A percentile compares a stretch with the other conserved stretches of the same genome.
Conservation (phyloP, 768 basidiomycete species). For the Kwoniella dejecticola region DNA sequence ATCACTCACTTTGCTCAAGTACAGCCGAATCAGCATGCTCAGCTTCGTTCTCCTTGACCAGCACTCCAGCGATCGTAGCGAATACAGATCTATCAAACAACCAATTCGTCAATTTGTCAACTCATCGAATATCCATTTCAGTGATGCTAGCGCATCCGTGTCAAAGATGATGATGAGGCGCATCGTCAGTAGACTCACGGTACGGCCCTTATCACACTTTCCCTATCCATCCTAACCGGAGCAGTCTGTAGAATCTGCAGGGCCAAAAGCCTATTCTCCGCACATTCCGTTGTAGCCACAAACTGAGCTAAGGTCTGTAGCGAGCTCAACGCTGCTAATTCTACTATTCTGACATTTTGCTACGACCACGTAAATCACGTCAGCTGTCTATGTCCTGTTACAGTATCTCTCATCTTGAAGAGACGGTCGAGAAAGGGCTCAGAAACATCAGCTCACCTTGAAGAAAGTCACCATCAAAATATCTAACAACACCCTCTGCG, state of each 20-base stretch:
- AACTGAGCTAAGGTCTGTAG: slow-evolving; percentile 34
- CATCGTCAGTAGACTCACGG: too few species aligned
- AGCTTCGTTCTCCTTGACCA: slow-evolving; percentile 23
- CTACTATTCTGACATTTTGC: slow-evolving; percentile 34
- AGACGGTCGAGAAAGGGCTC: too few species aligned
- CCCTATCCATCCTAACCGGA: slow-evolving; percentile 22
- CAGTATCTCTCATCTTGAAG: too few species aligned
- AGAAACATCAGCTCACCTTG: slow-evolving; percentile 30
- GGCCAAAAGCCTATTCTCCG: slow-evolving; percentile 36
- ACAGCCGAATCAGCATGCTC: slow-evolving; percentile 27
- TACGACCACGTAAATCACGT: slow-evolving; percentile 8
- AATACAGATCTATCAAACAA: slow-evolving; percentile 16
- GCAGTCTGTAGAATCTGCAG: slow-evolving; percentile 37
- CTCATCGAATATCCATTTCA: too few species aligned
- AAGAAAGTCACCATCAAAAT: slow-evolving; percentile 36
- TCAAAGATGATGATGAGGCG: too few species aligned
- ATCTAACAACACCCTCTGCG: slow-evolving; percentile 38
- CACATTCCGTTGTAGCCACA: slow-evolving; percentile 17
- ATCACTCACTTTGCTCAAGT: slow-evolving; percentile 28
- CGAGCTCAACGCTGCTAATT: slow-evolving; percentile 31
- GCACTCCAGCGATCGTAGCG: slow-evolving; percentile 16
- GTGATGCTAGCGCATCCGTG: too few species aligned
- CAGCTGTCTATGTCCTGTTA: too few species aligned
- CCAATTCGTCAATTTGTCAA: too few species aligned
- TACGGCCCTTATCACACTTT: slow-evolving; percentile 24